Conservation (phyloP, 768 basidiomycete species). For the Tricholoma sp. region DNA sequence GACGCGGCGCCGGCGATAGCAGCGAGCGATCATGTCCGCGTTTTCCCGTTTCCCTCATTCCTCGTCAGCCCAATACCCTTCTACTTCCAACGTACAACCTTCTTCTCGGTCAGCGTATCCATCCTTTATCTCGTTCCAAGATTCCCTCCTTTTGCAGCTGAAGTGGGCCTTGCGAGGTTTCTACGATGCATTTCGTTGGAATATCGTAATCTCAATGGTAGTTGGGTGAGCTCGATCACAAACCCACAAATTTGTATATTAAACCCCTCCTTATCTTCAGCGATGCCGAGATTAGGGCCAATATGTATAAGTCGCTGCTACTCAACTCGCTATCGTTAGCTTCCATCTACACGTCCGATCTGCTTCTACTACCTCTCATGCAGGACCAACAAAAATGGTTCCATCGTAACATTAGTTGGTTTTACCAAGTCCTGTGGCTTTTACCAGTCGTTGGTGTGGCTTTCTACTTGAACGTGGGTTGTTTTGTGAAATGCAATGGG, state of each 20-base stretch:
- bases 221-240: constrained; percentile 39
- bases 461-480: constrained; percentile 76
- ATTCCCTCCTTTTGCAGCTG: constrained; percentile 56
- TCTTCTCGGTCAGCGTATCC: constrained; percentile 59
- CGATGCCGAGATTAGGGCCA: constrained; percentile 70
- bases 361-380: constrained; percentile 64
- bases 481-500: neutral
- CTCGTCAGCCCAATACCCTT: constrained; percentile 24
- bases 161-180: constrained; percentile 57
- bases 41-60: constrained; percentile 17
- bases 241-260: neutral
- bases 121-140: constrained; percentile 56
- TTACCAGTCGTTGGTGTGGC: constrained; percentile 71
- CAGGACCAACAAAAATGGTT: constrained; percentile 59
- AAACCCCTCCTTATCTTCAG: constrained; percentile 29
- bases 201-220: constrained; percentile 52
- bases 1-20: too few species aligned
- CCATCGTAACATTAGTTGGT: constrained; percentile 67
- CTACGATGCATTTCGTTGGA: constrained; percentile 70
- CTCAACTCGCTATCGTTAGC: constrained; percentile 67
- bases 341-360: constrained; percentile 74
- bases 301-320: constrained; percentile 69
- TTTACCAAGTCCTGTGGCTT: constrained; percentile 76
- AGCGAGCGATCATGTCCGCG: constrained; percentile 6
- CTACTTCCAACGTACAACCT: constrained; percentile 24